phyloP scores from a whole-genome alignment of 495 filamentous ascomycete species.

The Chaetomium fimeti region DNA sequence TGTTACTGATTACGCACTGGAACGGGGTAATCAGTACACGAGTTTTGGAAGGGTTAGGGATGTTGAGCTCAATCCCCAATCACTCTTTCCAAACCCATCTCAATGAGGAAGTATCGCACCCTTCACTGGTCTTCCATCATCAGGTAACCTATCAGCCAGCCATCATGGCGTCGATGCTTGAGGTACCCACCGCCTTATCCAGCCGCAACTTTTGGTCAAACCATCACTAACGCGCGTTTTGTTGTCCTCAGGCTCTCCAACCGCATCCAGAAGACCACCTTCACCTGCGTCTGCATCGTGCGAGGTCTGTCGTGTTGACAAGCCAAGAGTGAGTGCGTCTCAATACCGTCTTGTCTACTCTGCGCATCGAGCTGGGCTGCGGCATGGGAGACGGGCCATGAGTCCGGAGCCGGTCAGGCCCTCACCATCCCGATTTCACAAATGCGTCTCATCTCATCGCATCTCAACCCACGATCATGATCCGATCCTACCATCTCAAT shows the following conservation, averaged over 20 bases:
- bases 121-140: not conserved
- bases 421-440: not conserved
- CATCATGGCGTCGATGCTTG: constrained; percentile 34
- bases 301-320: constrained; percentile 78
- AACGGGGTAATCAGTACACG: no score
- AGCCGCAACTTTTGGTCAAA: not conserved
- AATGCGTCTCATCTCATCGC: not conserved
- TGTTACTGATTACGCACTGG: no score
- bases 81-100: not conserved
- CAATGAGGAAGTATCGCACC: not conserved
- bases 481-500: not conserved
- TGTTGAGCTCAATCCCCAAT: not conserved
- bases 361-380: not conserved
- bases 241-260: constrained; percentile 37
- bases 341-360: not conserved
- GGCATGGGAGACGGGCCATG: not conserved
- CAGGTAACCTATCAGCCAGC: constrained; percentile 4
- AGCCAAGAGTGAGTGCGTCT: constrained; percentile 59
- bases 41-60: not conserved
- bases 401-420: not conserved
- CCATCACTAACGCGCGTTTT: constrained; percentile 4
- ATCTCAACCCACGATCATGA: not conserved
- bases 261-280: constrained; percentile 54
- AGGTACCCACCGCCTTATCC: constrained; percentile 21
- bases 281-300: constrained; percentile 75